Conservation (phyloP, 108 stramenopile species). For the Discostella stelligeroides region DNA sequence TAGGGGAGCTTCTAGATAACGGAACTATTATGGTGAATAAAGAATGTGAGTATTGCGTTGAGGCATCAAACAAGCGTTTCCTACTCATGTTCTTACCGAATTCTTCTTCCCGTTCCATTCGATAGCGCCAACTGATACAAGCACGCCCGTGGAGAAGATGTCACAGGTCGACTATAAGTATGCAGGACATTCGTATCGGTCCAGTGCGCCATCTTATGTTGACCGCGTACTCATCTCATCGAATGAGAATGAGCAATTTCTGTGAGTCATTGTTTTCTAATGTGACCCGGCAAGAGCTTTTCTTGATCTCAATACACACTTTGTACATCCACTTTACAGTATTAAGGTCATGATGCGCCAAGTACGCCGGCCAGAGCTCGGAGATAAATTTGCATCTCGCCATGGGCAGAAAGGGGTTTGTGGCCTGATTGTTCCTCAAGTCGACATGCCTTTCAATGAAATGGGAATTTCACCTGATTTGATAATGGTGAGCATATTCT, state of each 20-base stretch:
- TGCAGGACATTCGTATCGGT: conserved; percentile 83
- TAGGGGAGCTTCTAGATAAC: conserved; percentile 85
- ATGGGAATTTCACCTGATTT: conserved; percentile 95
- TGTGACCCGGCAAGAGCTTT: neutral
- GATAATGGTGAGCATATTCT: conserved; percentile 81
- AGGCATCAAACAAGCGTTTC: neutral
- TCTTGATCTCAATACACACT: neutral
- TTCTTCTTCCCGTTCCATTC: neutral
- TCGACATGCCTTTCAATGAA: conserved; percentile 98
- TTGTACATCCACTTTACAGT: conserved; percentile 4
- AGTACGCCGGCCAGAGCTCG: conserved; percentile 94
- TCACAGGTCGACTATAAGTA: conserved; percentile 77
- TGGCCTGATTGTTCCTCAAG: conserved; percentile 94
- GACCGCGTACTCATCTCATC: conserved; percentile 97
- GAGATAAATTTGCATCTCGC: conserved; percentile 98
- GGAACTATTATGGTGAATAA: conserved; percentile 94
- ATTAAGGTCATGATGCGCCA: conserved; percentile 96
- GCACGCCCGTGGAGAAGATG: conserved; percentile 50
- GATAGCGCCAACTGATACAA: conserved; percentile 68
- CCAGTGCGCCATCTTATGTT: conserved; percentile 87
- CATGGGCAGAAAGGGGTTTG: conserved; percentile 99
- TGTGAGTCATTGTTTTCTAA: conserved; percentile 35
- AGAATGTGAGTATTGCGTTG: conserved; percentile 57
- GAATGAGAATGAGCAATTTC: conserved; percentile 94
- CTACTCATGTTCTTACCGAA: neutral